Base-by-base conservation (phyloP, 495 filamentous ascomycete species). In the Aspergillus olivimuriae region DNA sequence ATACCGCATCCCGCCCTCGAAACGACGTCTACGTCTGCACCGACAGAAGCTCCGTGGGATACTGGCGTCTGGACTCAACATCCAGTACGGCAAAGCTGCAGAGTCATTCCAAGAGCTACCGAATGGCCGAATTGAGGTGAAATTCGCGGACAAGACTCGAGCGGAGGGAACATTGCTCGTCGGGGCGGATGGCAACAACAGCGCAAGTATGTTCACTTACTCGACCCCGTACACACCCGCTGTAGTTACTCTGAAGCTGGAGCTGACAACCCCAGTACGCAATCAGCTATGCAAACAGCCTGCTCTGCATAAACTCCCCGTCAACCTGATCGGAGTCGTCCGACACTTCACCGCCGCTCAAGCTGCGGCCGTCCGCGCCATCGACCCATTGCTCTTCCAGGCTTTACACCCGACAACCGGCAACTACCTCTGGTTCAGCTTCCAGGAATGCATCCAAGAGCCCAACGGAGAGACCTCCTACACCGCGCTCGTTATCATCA, bases 371-470 rank as follows among this genome's bases (percentile, higher is more conserved):
- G 18, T 41, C 23, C 39, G 39, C 23, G 22, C 21, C 22, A 41
- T 41, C 3, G 39, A 41, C n/a, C 39, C 39, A 3, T 14, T 41
- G 11, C 39, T 41, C 22, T 41, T 41, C n/a, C 39, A 41, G 15
- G 39, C 12, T 14, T 17, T 14, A 1, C 39, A 41, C 39, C 22
- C 39, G 3, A 23, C 24, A 11, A 41, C 22, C 12, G 23, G 23
- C 5, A 18, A 8, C 22, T 41, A 41, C 21, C 9, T 41, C 12
- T 41, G 39, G 39, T 41, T 41, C 22, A 18, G 39, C 4, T 26
- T n/a, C 14, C 9, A 28, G 22, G 39, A 30, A 28, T 28, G 24
- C 24, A 28, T 28, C 24, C 24, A 5, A 5, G 24, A 28, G 24
- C 24, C 24, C 24, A 28, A 5, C 24, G 24, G 24, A 5, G 24